A percentile compares a stretch with the other conserved stretches of the same genome.
Conservation (phyloP, 768 basidiomycete genomes). For the Tricholoma matsutake region DNA sequence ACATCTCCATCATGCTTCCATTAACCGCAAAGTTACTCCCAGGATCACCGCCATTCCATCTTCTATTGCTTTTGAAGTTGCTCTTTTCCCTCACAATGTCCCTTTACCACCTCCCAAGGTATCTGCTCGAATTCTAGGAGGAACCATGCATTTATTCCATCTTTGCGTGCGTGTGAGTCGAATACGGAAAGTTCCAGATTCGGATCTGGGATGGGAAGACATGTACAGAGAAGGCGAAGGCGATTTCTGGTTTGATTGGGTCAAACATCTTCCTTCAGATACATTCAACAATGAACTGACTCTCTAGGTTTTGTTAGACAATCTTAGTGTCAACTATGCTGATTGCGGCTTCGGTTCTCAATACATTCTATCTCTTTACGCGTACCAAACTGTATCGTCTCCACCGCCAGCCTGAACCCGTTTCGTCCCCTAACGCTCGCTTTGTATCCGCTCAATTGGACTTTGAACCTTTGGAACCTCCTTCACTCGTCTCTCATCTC, state of each 20-base stretch:
- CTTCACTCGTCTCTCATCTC: slow-evolving; percentile 45
- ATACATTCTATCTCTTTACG: slow-evolving; percentile 66
- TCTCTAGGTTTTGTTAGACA: slow-evolving; percentile 41
- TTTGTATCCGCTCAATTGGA: slow-evolving; percentile 58
- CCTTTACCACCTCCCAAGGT: slow-evolving; percentile 67
- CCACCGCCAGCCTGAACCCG: slow-evolving; percentile 57
- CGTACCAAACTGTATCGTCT: slow-evolving; percentile 69
- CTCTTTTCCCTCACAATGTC: slow-evolving; percentile 78
- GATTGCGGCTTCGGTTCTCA: slow-evolving; percentile 51
- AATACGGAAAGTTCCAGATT: slow-evolving; percentile 53
- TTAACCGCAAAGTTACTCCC: background rate
- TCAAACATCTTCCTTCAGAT: slow-evolving; percentile 26
- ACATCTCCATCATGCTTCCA: background rate
- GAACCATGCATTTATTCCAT: slow-evolving; percentile 63
- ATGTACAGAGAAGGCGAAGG: slow-evolving; percentile 66
- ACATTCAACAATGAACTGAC: slow-evolving; percentile 8
- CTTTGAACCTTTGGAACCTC: slow-evolving; percentile 40
- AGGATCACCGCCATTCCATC: slow-evolving; percentile 71
- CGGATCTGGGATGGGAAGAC: slow-evolving; percentile 77
- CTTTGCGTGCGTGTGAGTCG: slow-evolving; percentile 62
- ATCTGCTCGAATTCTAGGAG: slow-evolving; percentile 64
- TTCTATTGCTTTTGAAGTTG: slow-evolving; percentile 71
- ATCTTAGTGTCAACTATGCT: slow-evolving; percentile 59
- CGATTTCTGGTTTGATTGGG: slow-evolving; percentile 80
- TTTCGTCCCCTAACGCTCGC: slow-evolving; percentile 66